A percentile compares a stretch with the other conserved stretches of the same genome.
Evolutionary conservation across 1,139 yeast genomes (phyloP).

Genomic region (Sugiyamaella paludigena): DNA sequence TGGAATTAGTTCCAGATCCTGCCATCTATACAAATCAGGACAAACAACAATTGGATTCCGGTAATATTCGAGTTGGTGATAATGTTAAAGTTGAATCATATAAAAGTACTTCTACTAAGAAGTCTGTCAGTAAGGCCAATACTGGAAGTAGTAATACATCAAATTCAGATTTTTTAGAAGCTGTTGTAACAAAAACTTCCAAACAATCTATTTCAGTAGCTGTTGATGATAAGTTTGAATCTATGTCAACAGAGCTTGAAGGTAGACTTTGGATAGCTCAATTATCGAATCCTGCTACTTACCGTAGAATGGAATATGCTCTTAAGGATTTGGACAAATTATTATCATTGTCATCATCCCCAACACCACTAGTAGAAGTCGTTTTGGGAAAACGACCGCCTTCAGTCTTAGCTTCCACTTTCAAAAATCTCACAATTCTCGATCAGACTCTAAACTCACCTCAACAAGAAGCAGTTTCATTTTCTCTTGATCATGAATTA

Average conservation of each 20-base stretch:
- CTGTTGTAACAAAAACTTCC: constrained; percentile 56
- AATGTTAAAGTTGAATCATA: constrained; percentile 42
- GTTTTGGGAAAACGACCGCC: constrained; percentile 31
- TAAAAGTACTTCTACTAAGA: constrained; percentile 27
- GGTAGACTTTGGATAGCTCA: constrained; percentile 42
- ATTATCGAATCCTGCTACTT: constrained; percentile 40
- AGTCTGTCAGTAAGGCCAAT: constrained; percentile 22
- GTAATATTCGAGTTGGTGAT: constrained; percentile 74
- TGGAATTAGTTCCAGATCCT: constrained; percentile 65
- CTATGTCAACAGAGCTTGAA: constrained; percentile 27
- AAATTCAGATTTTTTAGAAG: constrained; percentile 47
- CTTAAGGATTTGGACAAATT: constrained; percentile 61
- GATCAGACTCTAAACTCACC: constrained; percentile 62
- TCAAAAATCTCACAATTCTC: constrained; percentile 39
- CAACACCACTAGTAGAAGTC: constrained; percentile 27
- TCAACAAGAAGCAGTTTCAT: constrained; percentile 63
- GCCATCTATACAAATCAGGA: constrained; percentile 44
- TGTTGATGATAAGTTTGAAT: constrained; percentile 53
- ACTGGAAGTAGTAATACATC: constrained; percentile 26
- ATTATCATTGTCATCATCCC: constrained; percentile 30
- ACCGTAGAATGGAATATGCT: constrained; percentile 78
- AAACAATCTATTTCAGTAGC: constrained; percentile 53
- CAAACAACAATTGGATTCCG: constrained; percentile 48
- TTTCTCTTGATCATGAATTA: constrained; percentile 49
- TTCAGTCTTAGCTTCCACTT: constrained; percentile 7